Base-by-base conservation (phyloP, 1,284 basidiomycete species). In the Malassezia sympodialis region DNA sequence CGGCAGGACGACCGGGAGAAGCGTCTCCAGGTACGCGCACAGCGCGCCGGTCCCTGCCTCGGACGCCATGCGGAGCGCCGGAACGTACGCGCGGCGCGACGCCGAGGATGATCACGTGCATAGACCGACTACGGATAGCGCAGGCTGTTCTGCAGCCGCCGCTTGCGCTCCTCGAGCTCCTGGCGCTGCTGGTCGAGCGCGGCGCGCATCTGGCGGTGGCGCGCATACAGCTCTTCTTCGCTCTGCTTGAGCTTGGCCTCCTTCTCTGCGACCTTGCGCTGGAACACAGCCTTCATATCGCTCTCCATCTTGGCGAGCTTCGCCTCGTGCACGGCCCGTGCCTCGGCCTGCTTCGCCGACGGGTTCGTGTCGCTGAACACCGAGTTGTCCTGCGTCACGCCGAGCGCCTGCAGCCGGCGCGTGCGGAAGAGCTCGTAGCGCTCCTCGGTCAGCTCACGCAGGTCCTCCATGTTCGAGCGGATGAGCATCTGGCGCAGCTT, bases 121-220 rank as follows among this genome's bases (percentile, higher is more conserved):
- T 21, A n/a, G 10, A 30, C 42, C 26, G 8, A 19, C 31, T 34
- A 47, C 5, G 19, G 31, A 27, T 75, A n/a, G 74, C 58, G 10
- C 70, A 69, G 23, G 73, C 75, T 17, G 72, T 76, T 10, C 68
- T 68, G 30, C 76, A 66, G 83, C 73, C 87, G 84, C 77, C 89
- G 82, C 84, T 96, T 96, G 85, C 96, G 94, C 76, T 96, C 93
- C 78, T 98, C 93, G 68, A 98, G 80, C 73, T 98, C 93, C 61
- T 80, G 73, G 66, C 90, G 83, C 77, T 98, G 93, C 80, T 93
- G 96, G 79, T 98, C 94, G 69, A 98, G 80, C 17, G 72, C 69
- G 49, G 70, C 66, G 46, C 69, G 60, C 71, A 73, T 73, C 62
- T 73, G 69, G 44, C 69, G 61, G 56, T 73, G 71, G 48, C 71